These are phyloP conservation scores for Clavulina sp. DNA, from an alignment of 768 basidiomycete species.

Conservation along the genomic window DNA sequence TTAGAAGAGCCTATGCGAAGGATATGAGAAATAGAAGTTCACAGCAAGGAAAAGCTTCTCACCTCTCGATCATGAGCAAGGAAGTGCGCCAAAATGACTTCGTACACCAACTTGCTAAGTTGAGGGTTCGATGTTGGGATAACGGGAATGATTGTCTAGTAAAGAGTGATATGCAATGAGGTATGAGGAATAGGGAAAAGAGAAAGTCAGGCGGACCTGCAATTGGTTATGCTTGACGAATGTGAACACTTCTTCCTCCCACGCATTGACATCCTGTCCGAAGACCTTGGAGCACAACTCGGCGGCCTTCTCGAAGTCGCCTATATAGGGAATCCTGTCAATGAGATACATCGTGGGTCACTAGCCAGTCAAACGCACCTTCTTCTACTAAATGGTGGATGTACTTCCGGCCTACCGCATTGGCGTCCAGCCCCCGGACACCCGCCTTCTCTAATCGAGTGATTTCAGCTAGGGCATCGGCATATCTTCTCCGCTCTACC, in stretches of 20 bases:
- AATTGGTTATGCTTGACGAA: conserved; percentile 71
- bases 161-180: background rate
- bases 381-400: conserved; percentile 70
- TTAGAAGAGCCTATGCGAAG: conserved; percentile 41
- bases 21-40: background rate
- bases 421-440: conserved; percentile 31
- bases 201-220: conserved; percentile 31
- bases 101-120: conserved; percentile 73
- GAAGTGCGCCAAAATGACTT: conserved; percentile 85
- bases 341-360: background rate
- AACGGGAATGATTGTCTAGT: conserved; percentile 70
- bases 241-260: conserved; percentile 91
- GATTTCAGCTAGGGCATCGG: conserved; percentile 71
- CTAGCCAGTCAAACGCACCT: conserved; percentile 29
- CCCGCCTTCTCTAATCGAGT: conserved; percentile 41
- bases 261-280: conserved; percentile 56
- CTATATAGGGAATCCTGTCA: conserved; percentile 19
- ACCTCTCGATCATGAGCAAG: conserved; percentile 39
- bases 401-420: conserved; percentile 69
- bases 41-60: background rate
- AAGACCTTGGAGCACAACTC: conserved; percentile 71
- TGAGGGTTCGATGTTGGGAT: conserved; percentile 72
- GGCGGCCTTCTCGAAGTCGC: conserved; percentile 63
- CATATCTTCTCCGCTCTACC: conserved; percentile 67
- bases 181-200: background rate